Base-by-base conservation (phyloP, 306 rosid genomes). In the Argentina anserina region DNA sequence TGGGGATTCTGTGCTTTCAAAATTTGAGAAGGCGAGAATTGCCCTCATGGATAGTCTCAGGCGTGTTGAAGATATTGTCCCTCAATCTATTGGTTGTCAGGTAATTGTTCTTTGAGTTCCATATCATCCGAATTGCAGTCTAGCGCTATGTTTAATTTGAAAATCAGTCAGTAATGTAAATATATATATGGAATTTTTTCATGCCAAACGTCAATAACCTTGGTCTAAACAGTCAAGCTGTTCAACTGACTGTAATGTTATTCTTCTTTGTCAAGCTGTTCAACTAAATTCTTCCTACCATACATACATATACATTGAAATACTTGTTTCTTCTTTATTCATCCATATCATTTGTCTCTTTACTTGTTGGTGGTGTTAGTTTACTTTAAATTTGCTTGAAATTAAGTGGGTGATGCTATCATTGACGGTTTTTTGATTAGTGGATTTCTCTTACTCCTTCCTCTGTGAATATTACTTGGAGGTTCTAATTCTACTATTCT, bases 61-160 rank as follows among this genome's bases (percentile, higher is more conserved):
- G 75, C 86, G 90, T 64, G 97, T 94, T 71, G 92, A 89, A 66
- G 97, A 94, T 75, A 94, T 94, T 80, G 99, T 94, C 65, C 92
- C 96, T 9, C 93, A 88, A 73, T 89, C 99, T 69, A 91, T 94
- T 78, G 96, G 96, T 45, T 88, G 76, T 78, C 99, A 91, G 99
- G 99, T 94, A 84, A 67, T 82, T 65, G 21, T 47, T 56, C 34
- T 59, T 69, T 7, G 18, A 18, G 71, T 50, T 42, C 50, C 34
- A 18, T 70, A 9, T 39, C 59, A 65, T 61, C 29, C 18, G 39
- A 46, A 45, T 76, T 36, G 61, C 25, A 59, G 33, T 20, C 56
- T 2, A 50, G 49, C 17, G 3, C 18, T 43, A 13, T 36, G 31
- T 53, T 53, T 4, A 11, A 11, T 25, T 3, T 55, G 34, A 25